Conservation (phyloP, 164 flowering plant genomes). For the Annona squamosa region DNA sequence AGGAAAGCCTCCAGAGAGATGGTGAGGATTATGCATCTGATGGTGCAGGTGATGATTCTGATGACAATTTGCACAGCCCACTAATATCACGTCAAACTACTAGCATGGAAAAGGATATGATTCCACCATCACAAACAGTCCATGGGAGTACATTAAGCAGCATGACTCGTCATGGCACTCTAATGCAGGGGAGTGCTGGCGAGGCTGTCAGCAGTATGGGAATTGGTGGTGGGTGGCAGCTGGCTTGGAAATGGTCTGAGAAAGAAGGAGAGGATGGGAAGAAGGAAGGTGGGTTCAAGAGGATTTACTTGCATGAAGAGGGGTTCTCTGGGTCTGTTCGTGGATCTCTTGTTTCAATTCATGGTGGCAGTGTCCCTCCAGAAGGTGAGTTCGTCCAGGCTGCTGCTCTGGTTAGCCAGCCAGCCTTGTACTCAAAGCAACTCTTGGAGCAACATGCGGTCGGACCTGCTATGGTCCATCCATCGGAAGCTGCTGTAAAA, state of each 20-base stretch:
- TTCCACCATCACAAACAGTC: slow-evolving; percentile 21
- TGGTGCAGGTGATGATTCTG: slow-evolving; percentile 35
- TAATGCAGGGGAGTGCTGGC: slow-evolving; percentile 30
- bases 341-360: slow-evolving; percentile 48
- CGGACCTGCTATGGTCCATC: slow-evolving; percentile 53
- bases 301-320: slow-evolving; percentile 50
- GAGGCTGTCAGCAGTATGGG: slow-evolving; percentile 36
- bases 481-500: slow-evolving; percentile 32
- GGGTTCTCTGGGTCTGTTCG: slow-evolving; percentile 36
- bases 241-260: slow-evolving; percentile 51
- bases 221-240: slow-evolving; percentile 65
- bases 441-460: slow-evolving; percentile 38
- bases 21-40: slow-evolving; percentile 38
- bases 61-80: slow-evolving; percentile 45
- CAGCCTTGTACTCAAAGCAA: slow-evolving; percentile 45
- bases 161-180: slow-evolving; percentile 35
- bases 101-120: slow-evolving; percentile 38
- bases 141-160: slow-evolving; percentile 37
- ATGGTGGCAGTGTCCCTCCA: slow-evolving; percentile 28
- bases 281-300: slow-evolving; percentile 43
- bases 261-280: slow-evolving; percentile 42
- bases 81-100: slow-evolving; percentile 46
- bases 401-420: slow-evolving; percentile 53
- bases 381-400: slow-evolving; percentile 40
- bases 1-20: slow-evolving; percentile 40